phyloP scores from a whole-genome alignment of 1,139 yeast genomes.

The Zygoascus hellenicus region DNA sequence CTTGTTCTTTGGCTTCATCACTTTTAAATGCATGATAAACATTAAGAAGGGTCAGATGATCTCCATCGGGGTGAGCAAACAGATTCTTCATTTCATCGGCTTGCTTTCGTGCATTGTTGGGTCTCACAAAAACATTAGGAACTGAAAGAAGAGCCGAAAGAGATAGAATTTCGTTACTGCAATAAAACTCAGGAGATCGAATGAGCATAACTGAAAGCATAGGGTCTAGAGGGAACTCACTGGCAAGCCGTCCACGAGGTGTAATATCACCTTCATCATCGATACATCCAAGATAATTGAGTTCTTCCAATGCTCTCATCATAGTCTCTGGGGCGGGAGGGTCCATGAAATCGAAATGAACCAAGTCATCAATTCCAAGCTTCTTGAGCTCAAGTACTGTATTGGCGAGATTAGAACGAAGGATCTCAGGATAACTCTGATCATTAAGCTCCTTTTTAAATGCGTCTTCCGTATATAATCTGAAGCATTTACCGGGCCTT shows the following conservation, averaged over 20 bases:
- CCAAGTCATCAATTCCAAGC: conserved; percentile 90
- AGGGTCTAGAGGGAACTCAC: conserved; percentile 94
- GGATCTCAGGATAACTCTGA: conserved; percentile 92
- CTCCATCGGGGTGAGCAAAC: conserved; percentile 94
- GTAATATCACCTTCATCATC: conserved; percentile 92
- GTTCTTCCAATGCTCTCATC: conserved; percentile 97
- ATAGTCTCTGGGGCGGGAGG: conserved; percentile 99
- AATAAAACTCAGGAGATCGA: conserved; percentile 75
- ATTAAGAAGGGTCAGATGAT: conserved; percentile 83
- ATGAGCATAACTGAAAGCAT: conserved; percentile 90
- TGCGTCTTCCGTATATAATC: conserved; percentile 95
- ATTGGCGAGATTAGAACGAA: conserved; percentile 83
- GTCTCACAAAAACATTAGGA: conserved; percentile 92
- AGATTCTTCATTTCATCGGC: conserved; percentile 88
- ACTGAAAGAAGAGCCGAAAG: conserved; percentile 88
- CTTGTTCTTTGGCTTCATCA: conserved; percentile 50
- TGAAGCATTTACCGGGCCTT: conserved; percentile 95
- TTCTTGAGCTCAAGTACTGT: conserved; percentile 91
- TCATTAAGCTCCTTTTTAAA: conserved; percentile 89
- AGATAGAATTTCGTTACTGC: conserved; percentile 84
- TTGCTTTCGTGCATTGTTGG: conserved; percentile 77
- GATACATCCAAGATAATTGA: conserved; percentile 82
- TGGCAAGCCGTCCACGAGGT: conserved; percentile 79
- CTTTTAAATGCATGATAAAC: conserved; percentile 80
- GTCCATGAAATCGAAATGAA: conserved; percentile 97